Evolutionary conservation across 371 early-diverging fungal species (phyloP).

Genomic region (Syncephalastrum sp.): DNA sequence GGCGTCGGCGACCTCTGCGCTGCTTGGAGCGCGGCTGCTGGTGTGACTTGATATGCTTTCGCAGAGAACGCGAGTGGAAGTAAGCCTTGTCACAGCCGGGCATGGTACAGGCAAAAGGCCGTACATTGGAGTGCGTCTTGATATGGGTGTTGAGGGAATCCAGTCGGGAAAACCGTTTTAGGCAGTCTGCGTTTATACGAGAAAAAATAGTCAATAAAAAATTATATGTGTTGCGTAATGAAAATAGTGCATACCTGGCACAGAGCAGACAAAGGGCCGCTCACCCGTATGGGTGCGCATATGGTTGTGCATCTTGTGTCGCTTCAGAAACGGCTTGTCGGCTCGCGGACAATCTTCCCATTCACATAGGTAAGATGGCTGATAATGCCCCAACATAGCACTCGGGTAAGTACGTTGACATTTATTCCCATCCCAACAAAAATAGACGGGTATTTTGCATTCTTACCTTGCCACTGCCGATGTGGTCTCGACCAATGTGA

Average conservation of each 20-base stretch:
- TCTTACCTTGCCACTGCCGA: conserved; percentile 57
- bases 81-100: conserved; percentile 72
- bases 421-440: too few species aligned
- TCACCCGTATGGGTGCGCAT: conserved; percentile 82
- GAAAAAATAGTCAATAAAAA: conserved; percentile 16
- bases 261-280: conserved; percentile 48
- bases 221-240: background rate
- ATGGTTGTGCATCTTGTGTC: conserved; percentile 85
- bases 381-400: conserved; percentile 1
- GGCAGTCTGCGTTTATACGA: conserved; percentile 50
- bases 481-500: conserved; percentile 64
- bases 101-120: conserved; percentile 66
- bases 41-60: conserved; percentile 69
- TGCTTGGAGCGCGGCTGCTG: too few species aligned
- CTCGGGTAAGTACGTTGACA: too few species aligned
- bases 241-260: conserved; percentile 13
- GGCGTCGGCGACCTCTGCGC: too few species aligned
- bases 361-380: conserved; percentile 69
- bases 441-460: background rate
- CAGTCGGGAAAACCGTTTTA: conserved; percentile 78
- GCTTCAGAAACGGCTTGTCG: conserved; percentile 72
- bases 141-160: conserved; percentile 78
- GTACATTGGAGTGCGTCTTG: conserved; percentile 79
- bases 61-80: conserved; percentile 77
- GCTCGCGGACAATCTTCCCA: conserved; percentile 76